Base-by-base conservation (phyloP, 2,329 filamentous ascomycete species). In the Blastomyces parvus region DNA sequence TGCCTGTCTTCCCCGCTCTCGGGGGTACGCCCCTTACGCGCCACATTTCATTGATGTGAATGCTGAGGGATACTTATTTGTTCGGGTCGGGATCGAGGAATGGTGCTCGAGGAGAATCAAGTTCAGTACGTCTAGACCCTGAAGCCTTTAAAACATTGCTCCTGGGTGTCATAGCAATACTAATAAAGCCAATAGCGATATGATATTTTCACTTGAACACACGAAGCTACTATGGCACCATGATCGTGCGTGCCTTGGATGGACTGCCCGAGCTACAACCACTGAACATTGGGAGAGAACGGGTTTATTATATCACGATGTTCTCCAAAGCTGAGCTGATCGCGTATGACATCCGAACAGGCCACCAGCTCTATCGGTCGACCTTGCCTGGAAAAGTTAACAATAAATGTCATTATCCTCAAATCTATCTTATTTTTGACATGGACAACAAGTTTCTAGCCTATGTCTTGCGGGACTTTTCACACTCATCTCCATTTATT, bases 301-400 rank as follows among this genome's bases (percentile, higher is more conserved):
- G 38, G n/a, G n/a, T 59, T 22, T 59, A 59, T 40, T 59, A 46
- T 59, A 5, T 59, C 33, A 59, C 57, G 14, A 48, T n/a, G 42
- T 27, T 46, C 22, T 14, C 22, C 30, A 48, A 7, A 59, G 22
- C 57, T 1, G 40, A 44, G 30, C 57, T 59, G 27, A 30, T 59
- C 19, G 42, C 57, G 27, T 59, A 59, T 40, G 25, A 48, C 27
- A 33, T 59, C 42, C 42, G 42, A 48, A 48, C 42, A 22, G 57
- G 27, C 9, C 40, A 19, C n/a, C 57, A 30, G 9, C 40, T 59
- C 19, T 59, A 36, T 46, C 38, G 40, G 25, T 59, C 42, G 30
- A 25, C 14, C 7, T 22, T 59, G 30, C 57, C 57, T 22, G 25
- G 36, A n/a, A 30, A 22, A 8, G 9, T 59, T 38, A 25, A 42